phyloP scores from a whole-genome alignment of 176 grass and related monocot genomes.

The Thalia dealbata region DNA sequence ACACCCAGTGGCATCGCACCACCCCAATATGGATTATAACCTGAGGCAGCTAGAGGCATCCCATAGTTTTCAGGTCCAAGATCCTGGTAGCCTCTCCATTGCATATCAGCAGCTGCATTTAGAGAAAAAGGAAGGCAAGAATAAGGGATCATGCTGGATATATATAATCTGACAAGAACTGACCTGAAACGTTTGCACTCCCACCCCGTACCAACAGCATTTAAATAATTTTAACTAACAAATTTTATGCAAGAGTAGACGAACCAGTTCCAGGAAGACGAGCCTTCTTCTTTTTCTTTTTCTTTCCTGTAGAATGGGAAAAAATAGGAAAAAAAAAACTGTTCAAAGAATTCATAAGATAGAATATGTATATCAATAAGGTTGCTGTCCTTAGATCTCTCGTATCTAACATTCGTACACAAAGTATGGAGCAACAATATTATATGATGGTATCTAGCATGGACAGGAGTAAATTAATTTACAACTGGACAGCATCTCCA shows the following conservation, averaged over 20 bases:
- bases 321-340: neutral
- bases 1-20: constrained; percentile 58
- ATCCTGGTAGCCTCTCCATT: constrained; percentile 76
- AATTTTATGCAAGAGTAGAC: constrained; percentile 5
- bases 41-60: constrained; percentile 60
- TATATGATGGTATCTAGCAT: neutral
- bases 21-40: constrained; percentile 79
- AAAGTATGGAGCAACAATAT: neutral
- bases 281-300: constrained; percentile 90
- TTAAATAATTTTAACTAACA: neutral
- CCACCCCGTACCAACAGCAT: neutral
- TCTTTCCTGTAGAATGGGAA: constrained; percentile 42
- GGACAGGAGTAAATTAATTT: neutral
- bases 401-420: neutral
- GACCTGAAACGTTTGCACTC: neutral
- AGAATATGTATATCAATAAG: neutral
- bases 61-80: constrained; percentile 66
- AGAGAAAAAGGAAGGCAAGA: neutral
- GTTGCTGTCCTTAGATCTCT: neutral
- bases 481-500: neutral
- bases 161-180: neutral
- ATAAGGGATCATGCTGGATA: neutral
- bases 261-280: constrained; percentile 46
- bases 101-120: constrained; percentile 42
- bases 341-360: neutral